Base-by-base conservation (phyloP, 139 green algal genomes). In the Coccomyxa sp. region DNA sequence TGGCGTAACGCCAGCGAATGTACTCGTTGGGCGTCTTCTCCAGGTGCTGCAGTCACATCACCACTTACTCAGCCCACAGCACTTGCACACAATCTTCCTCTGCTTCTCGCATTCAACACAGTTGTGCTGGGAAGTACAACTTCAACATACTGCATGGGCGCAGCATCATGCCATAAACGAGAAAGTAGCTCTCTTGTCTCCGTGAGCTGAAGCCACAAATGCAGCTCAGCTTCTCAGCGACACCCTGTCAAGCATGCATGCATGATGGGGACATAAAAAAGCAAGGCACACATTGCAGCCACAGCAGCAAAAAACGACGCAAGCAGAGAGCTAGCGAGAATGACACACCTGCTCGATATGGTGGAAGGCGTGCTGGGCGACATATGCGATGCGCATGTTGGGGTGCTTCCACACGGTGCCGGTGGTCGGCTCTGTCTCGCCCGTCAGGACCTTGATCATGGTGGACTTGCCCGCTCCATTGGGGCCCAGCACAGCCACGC, bases 301-400 rank as follows among this genome's bases (percentile, higher is more conserved):
- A 51, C 38, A 51, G 38, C 38, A 51, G 38, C 38, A 51, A 51
- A 51, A 51, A 51, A 7, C 3, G 38, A 51, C 38, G 3, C 38
- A 51, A 51, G 38, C 38, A 51, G 38, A 51, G 3, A 3, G 7
- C 3, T 51, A 7, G 38, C 38, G 38, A 51, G 38, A 51, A 51
- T 51, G 7, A 51, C 74, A 59, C 57, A 81, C 77, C 77, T 81
- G 75, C 93, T 98, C 95, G 25, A 98, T 90, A 89, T 98, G 95
- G 91, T 98, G 95, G 90, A 98, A 98, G 12, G 95, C 95, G 84
- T 98, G 95, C 94, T 98, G 96, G 23, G 95, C 95, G 23, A 98
- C 95, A 85, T 98, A 98, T 58, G 95, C 95, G 67, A 98, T 95
- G 77, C 95, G 94, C 90, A 97, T 88, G 91, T 97, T 97, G 84